These are phyloP conservation scores for Barnettozyma californica DNA, from an alignment of 805 yeast genomes.

Conservation along the genomic window DNA sequence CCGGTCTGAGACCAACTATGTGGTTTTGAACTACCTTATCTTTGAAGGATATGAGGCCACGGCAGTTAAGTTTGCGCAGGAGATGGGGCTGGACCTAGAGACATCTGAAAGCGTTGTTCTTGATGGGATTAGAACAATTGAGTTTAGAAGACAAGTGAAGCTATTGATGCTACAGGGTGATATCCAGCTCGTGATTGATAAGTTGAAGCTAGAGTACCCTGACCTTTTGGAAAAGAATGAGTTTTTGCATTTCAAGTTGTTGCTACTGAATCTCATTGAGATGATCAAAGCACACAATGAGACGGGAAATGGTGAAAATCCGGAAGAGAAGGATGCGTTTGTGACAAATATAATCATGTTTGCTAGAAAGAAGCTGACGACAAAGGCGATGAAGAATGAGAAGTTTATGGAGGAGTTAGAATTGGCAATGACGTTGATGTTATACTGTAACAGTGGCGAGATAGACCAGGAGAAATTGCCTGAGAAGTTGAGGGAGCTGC, in stretches of 20 bases:
- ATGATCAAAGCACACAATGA: constrained; percentile 48
- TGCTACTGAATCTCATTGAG: constrained; percentile 73
- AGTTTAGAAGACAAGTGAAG: constrained; percentile 49
- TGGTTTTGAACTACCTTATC: constrained; percentile 69
- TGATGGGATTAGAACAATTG: constrained; percentile 35
- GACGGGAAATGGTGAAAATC: constrained; percentile 16
- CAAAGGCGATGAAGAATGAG: constrained; percentile 52
- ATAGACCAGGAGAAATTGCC: constrained; percentile 36
- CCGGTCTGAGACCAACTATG: constrained; percentile 1
- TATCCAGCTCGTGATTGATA: constrained; percentile 51
- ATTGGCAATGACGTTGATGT: constrained; percentile 74
- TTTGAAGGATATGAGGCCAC: constrained; percentile 75
- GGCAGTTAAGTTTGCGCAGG: constrained; percentile 36
- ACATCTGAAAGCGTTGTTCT: constrained; percentile 1
- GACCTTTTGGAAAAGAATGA: constrained; percentile 58
- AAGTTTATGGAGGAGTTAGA: constrained; percentile 69
- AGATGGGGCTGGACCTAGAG: constrained; percentile 27
- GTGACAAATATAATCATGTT: constrained; percentile 50
- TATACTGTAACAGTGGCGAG: constrained; percentile 34
- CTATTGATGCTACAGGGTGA: constrained; percentile 51
- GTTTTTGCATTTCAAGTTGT: constrained; percentile 62
- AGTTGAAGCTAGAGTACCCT: constrained; percentile 57
- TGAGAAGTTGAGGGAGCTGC: constrained; percentile 44
- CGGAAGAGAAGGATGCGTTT: constrained; percentile 39
- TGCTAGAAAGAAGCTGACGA: constrained; percentile 57